These are phyloP conservation scores for Aspergillus calidoustus DNA, from an alignment of 2,329 filamentous ascomycete genomes.

Conservation along the genomic window DNA sequence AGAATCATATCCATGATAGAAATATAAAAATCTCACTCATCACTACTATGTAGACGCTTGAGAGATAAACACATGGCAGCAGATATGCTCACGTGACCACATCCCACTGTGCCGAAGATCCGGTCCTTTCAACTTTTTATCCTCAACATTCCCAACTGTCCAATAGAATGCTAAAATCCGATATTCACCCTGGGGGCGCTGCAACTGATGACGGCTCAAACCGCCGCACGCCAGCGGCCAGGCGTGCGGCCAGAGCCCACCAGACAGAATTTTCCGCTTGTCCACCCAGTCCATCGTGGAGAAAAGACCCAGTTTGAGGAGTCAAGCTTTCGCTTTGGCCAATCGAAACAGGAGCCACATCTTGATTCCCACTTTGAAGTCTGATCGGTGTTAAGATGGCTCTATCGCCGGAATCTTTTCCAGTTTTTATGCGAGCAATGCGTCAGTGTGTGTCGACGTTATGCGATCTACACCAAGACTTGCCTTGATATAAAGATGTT, in stretches of 20 bases:
- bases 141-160: neutral
- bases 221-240: constrained; percentile 7
- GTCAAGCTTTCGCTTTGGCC: constrained; percentile 15
- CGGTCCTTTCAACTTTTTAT: neutral
- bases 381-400: constrained; percentile 11
- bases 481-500: constrained; percentile 8
- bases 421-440: neutral
- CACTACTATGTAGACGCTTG: neutral
- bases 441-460: neutral
- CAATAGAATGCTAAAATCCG: neutral
- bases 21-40: neutral
- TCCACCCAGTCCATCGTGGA: neutral
- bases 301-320: neutral
- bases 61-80: neutral
- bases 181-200: neutral
- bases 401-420: constrained; percentile 11
- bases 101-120: constrained; percentile 6
- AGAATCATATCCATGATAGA: too few species aligned
- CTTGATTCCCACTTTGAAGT: neutral
- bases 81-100: neutral
- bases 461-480: neutral
- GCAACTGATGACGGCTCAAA: neutral
- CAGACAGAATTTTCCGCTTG: constrained; percentile 7
- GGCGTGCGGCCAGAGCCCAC: too few species aligned
- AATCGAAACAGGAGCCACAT: neutral